phyloP scores from a whole-genome alignment of 2,329 filamentous ascomycete genomes.

The Xylaria arbuscula region DNA sequence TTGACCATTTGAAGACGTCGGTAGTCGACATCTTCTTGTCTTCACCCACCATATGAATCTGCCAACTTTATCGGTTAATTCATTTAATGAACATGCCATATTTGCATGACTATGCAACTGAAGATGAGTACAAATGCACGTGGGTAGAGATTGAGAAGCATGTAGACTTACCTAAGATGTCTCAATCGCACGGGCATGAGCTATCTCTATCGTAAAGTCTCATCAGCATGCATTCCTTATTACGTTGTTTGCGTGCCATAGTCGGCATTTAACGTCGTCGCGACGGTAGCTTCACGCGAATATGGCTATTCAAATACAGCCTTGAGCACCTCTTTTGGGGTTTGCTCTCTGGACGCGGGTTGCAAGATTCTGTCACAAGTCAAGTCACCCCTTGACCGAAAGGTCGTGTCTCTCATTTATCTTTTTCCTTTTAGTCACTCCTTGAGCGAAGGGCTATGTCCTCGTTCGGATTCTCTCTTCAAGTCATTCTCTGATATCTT shows the following conservation, averaged over 20 bases:
- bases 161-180: slow-evolving; percentile 35
- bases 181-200: slow-evolving; percentile 40
- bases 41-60: too few relatives aligned
- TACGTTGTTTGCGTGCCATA: slow-evolving; percentile 37
- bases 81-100: too few relatives aligned
- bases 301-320: slow-evolving; percentile 39
- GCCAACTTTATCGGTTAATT: too few relatives aligned
- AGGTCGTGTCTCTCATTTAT: slow-evolving; percentile 36
- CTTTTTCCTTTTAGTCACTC: slow-evolving; percentile 44
- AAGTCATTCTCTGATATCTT: neutral
- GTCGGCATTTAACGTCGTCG: slow-evolving; percentile 41
- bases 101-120: too few relatives aligned
- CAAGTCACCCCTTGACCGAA: slow-evolving; percentile 41
- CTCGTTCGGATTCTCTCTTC: slow-evolving; percentile 23
- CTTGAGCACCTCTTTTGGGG: neutral
- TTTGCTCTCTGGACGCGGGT: slow-evolving; percentile 10
- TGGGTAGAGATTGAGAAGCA: neutral
- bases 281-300: slow-evolving; percentile 30
- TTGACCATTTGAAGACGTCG: neutral
- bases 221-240: slow-evolving; percentile 48
- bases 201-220: slow-evolving; percentile 39
- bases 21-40: neutral
- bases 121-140: neutral
- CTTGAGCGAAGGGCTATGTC: slow-evolving; percentile 25
- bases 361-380: slow-evolving; percentile 27